These are phyloP conservation scores for Nannochloropsis oceanica DNA, from an alignment of 108 stramenopile genomes.

Conservation along the genomic window DNA sequence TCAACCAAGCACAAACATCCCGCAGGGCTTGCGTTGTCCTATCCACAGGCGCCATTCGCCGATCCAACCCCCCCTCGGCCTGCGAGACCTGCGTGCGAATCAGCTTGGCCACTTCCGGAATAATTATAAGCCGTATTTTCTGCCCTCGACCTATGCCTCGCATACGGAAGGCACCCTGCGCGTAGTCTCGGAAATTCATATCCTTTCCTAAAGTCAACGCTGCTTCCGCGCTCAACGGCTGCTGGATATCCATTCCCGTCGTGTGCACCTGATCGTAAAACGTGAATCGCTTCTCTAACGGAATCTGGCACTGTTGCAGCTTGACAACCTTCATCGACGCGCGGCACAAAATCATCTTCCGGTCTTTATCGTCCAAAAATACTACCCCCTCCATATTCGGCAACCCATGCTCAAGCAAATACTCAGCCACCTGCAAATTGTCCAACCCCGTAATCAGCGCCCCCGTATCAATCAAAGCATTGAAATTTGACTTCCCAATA, in stretches of 20 bases:
- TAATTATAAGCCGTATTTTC: slow-evolving; percentile 32
- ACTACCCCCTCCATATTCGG: slow-evolving; percentile 38
- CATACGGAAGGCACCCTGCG: slow-evolving; percentile 49
- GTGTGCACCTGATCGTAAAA: slow-evolving; percentile 50
- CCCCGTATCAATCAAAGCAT: slow-evolving; percentile 46
- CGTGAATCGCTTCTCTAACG: slow-evolving; percentile 38
- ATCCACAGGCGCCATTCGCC: background rate
- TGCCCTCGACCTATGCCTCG: slow-evolving; percentile 49
- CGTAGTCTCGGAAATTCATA: slow-evolving; percentile 50
- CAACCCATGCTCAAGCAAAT: slow-evolving; percentile 32
- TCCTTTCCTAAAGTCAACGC: slow-evolving; percentile 47
- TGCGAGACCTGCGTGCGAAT: slow-evolving; percentile 21
- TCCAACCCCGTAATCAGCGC: slow-evolving; percentile 39
- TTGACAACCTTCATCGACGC: background rate
- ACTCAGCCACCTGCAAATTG: slow-evolving; percentile 19
- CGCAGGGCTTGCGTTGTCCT: slow-evolving; percentile 39
- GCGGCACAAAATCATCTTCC: background rate
- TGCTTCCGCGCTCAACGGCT: slow-evolving; percentile 28
- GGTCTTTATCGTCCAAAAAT: slow-evolving; percentile 36
- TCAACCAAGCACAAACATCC: slow-evolving; percentile 90
- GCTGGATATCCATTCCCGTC: slow-evolving; percentile 52
- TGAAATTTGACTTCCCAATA: slow-evolving; percentile 30
- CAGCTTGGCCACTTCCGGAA: slow-evolving; percentile 40
- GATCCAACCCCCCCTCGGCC: slow-evolving; percentile 10
- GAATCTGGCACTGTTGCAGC: slow-evolving; percentile 36